Evolutionary conservation across 176 grass and related monocot genomes (phyloP).

Genomic region (Oryza meridionalis): DNA sequence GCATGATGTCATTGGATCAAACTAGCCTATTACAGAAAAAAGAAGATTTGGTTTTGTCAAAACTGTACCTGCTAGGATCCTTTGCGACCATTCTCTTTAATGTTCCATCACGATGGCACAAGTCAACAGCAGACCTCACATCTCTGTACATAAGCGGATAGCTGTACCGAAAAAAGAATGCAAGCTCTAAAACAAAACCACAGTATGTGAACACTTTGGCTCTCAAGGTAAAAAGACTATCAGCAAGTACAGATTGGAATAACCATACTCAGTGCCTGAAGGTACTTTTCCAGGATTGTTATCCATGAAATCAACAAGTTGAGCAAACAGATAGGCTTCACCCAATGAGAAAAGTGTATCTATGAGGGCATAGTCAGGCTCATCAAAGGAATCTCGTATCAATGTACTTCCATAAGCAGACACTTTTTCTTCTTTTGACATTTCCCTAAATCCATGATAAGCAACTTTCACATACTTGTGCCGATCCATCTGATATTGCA

Average conservation of each 20-base stretch:
- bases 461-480: slow-evolving; percentile 99
- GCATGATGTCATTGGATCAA: slow-evolving; percentile 21
- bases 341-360: slow-evolving; percentile 96
- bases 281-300: slow-evolving; percentile 90
- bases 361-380: slow-evolving; percentile 95
- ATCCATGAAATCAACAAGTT: slow-evolving; percentile 98
- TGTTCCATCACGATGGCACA: slow-evolving; percentile 96
- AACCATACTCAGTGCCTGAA: slow-evolving; percentile 73
- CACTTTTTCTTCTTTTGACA: slow-evolving; percentile 89
- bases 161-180: slow-evolving; percentile 57
- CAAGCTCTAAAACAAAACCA: slow-evolving; percentile 23
- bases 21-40: slow-evolving; percentile 22
- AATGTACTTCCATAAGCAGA: slow-evolving; percentile 90
- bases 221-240: neutral
- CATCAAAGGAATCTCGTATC: slow-evolving; percentile 92
- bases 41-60: neutral
- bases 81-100: slow-evolving; percentile 91
- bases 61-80: slow-evolving; percentile 81
- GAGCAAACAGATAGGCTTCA: slow-evolving; percentile 96
- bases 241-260: slow-evolving; percentile 27
- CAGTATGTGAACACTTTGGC: neutral
- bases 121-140: slow-evolving; percentile 93
- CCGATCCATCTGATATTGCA: slow-evolving; percentile 86
- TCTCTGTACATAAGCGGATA: slow-evolving; percentile 90
- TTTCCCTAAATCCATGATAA: slow-evolving; percentile 94